These are phyloP conservation scores for Cladosporium sp. DNA, from an alignment of 2,329 filamentous ascomycete genomes.

Conservation along the genomic window DNA sequence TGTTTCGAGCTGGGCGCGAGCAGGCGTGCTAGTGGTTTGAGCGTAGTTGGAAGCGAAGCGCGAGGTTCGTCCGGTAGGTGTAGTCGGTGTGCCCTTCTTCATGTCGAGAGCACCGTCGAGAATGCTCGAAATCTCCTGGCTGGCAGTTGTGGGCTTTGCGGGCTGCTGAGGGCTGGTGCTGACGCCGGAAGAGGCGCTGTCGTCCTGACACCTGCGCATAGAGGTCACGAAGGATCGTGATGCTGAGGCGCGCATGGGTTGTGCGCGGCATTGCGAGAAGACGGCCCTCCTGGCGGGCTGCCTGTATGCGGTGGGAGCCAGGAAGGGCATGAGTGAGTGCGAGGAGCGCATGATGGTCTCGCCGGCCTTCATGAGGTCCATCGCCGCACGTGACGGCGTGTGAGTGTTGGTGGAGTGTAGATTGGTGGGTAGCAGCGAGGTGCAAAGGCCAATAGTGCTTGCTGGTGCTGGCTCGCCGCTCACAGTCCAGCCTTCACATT, in stretches of 20 bases:
- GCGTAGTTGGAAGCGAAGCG: slow-evolving; percentile 30
- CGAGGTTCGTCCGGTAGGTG: slow-evolving; percentile 29
- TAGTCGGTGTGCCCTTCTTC: slow-evolving; percentile 30
- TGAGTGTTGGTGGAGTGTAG: background rate
- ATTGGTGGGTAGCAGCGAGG: background rate
- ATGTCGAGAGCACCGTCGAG: slow-evolving; percentile 35
- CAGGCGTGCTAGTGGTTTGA: slow-evolving; percentile 26
- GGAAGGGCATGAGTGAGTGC: slow-evolving; percentile 28
- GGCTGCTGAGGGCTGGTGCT: slow-evolving; percentile 18
- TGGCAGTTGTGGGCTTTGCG: slow-evolving; percentile 24
- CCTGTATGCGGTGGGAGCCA: slow-evolving; percentile 24
- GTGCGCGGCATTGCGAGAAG: slow-evolving; percentile 22
- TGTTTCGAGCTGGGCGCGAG: slow-evolving; percentile 19
- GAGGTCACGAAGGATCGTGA: slow-evolving; percentile 27
- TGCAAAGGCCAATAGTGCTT: background rate
- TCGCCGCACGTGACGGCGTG: slow-evolving; percentile 9
- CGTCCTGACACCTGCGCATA: slow-evolving; percentile 5
- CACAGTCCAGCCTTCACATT: background rate
- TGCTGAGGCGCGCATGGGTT: slow-evolving; percentile 20
- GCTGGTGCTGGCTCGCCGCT: background rate
- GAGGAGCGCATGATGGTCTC: slow-evolving; percentile 34
- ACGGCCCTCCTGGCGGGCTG: slow-evolving; percentile 20
- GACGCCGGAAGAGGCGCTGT: slow-evolving; percentile 19
- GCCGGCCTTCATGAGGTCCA: slow-evolving; percentile 30
- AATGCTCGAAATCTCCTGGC: slow-evolving; percentile 28